A percentile compares a stretch with the other conserved stretches of the same genome.
Conservation (phyloP, 1,284 basidiomycete genomes). For the Trametes pubescens region DNA sequence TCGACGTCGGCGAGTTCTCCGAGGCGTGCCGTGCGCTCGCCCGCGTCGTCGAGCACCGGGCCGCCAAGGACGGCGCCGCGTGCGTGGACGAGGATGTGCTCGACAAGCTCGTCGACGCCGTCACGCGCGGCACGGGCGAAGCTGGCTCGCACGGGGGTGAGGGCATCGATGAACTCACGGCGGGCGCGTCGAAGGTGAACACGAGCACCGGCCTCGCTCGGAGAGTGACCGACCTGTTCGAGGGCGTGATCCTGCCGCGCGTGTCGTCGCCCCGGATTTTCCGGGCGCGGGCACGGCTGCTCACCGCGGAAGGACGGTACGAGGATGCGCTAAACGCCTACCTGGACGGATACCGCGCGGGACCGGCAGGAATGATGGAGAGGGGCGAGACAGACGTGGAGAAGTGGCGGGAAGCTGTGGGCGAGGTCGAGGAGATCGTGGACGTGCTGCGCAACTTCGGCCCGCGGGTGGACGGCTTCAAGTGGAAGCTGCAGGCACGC, state of each 20-base stretch:
- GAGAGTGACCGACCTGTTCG: constrained; percentile 77
- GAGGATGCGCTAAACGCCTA: constrained; percentile 83
- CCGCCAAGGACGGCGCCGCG: constrained; percentile 64
- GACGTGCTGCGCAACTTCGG: constrained; percentile 87
- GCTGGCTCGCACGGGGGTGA: constrained; percentile 43
- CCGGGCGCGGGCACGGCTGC: constrained; percentile 81
- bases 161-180: constrained; percentile 24
- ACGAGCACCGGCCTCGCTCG: constrained; percentile 71
- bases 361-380: constrained; percentile 73
- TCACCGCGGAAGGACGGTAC: constrained; percentile 77
- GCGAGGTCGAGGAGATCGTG: constrained; percentile 84
- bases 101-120: constrained; percentile 86
- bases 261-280: constrained; percentile 82
- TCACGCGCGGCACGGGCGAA: constrained; percentile 65
- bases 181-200: constrained; percentile 54
- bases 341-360: constrained; percentile 83
- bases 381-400: constrained; percentile 69
- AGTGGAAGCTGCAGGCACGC: constrained; percentile 88
- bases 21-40: constrained; percentile 89
- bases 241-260: constrained; percentile 79
- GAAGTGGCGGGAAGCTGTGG: constrained; percentile 77
- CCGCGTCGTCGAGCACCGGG: constrained; percentile 85
- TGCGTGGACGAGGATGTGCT: constrained; percentile 88
- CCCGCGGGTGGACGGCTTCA: constrained; percentile 64
- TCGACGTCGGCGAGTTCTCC: constrained; percentile 92